Base-by-base conservation (phyloP, 108 stramenopile species). In the Cyclotella choctawhatcheeana region DNA sequence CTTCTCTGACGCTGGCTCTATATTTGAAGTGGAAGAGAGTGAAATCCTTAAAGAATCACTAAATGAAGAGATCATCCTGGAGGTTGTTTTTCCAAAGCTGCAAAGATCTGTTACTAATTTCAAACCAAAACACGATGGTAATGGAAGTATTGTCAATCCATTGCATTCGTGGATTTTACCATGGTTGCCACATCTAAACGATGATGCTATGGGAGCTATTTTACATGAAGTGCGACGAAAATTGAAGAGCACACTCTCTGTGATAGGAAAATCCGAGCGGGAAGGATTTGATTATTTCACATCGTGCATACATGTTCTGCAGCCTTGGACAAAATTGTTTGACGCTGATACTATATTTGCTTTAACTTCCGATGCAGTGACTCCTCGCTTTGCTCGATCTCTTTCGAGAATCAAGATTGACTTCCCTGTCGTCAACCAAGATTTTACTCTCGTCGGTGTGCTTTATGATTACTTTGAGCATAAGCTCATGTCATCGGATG, bases 91-190 rank as follows among this genome's bases (percentile, higher is more conserved):
- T 61, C 86, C 89, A 0, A 93, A 86, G 53, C 20, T 93, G 0
- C 58, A 62, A 24, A 73, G 77, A 26, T 61, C 78, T 10, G 26
- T 95, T 3, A 63, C 31, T 25, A 70, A 74, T 17, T 91, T 87
- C 87, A 89, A 83, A 77, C 88, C 87, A 20, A 63, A 51, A 18
- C 52, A 83, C 40, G 74, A 79, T 33, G 53, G 64, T 33, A 40
- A 70, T 21, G 44, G 67, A 50, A 29, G 35, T 12, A n/a, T 86
- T 5, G 43, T 75, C 25, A 65, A 79, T 56, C 81, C 85, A 5
- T 63, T 90, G 33, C 84, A 93, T 77, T 44, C 67, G 3, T 92
- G 89, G 90, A 81, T 95, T 22, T 58, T 95, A 32, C 94, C 91
- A 22, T 95, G 94, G 94, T 35, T 95, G 25, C 87, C 82, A 5